Base-by-base conservation (phyloP, 345 rosid species). In the Citrus trifoliata region DNA sequence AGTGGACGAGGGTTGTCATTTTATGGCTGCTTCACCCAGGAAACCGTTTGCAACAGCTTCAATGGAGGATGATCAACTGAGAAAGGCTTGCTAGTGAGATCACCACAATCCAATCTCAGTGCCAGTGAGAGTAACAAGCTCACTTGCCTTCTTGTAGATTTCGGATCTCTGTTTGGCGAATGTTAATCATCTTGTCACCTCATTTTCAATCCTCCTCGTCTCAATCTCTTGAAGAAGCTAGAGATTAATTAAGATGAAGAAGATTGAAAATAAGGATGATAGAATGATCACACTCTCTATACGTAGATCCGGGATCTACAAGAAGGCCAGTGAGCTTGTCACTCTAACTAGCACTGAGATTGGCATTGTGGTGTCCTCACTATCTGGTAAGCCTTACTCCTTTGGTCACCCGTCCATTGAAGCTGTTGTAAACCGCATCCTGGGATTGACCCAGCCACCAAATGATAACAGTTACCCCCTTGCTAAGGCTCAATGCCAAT, bases 271-370 rank as follows among this genome's bases (percentile, higher is more conserved):
- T 19, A 68, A 82, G 0, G 82, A 66, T 10, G 82, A 80, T 8
- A 30, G 84, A 28, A 32, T 82, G 79, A 70, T 84, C 1, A 65
- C 83, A 7, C 84, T 86, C 70, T 87, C 89, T 0, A 89, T 87
- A 82, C 84, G 87, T 10, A 65, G 81, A 69, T 70, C 77, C 0
- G 85, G 90, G 0, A 80, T 86, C n/a, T 78, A 70, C 79, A 87
- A 87, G 48, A 87, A 89, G 51, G 78, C 86, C 21, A 82, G 81
- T 37, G 90, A 89, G 72, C 37, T 88, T 18, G 32, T 80, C 1
- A 42, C 87, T 2, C 25, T 85, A 3, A 83, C 80, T 21, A 80
- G 87, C 4, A 81, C 74, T 10, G 76, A 88, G 25, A 30, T 71
- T 0, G 77, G 66, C 13, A 70, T 88, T 8, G 32, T 83, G 22